Evolutionary conservation across 768 basidiomycete genomes (phyloP), one percentile per base, ranked within the genome.

Genomic region (Suillus bovinus): DNA sequence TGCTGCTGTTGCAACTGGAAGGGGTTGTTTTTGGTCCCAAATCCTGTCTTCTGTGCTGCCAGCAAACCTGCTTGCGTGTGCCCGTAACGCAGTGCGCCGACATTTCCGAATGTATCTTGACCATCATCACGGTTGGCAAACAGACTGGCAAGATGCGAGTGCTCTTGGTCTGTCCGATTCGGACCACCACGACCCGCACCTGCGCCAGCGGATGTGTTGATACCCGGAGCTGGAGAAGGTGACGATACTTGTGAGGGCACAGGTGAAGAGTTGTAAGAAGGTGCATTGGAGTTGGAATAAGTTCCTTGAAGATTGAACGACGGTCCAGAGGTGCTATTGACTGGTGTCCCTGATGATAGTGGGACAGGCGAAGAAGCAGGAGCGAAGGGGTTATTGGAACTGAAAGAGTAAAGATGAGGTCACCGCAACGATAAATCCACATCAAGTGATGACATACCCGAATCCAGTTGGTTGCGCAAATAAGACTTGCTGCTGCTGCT

Each of bases 361-460:
- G 77, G 68, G 29, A 74, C 58, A 20, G 74, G 59, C 31, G 76
- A 64, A 53, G 77, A 27, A 27, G 75, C 61, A 65, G 80, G 71
- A 0, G 94, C 96, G 69, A 99, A 99, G 1, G 97, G 97, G 72
- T 99, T 99, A 82, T 99, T 99, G 39, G 93, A 90, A 10, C 93
- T 93, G 67, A 66, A 74, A 5, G 70, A 73, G n/a, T 69, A 69
- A 16, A 61, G 63, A 74, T 69, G 67, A 31, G 42, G n/a, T 46
- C 36, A 61, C 57, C 46, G 22, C n/a, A 61, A 49, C n/a, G 14
- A 56, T n/a, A 62, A 20, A 33, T 53, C 24, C 11, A 29, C 27
- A 36, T 61, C 5, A 17, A 20, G 36, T 13, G 39, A 20, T 38
- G 49, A 74, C 86, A 33, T 68, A 88, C 86, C 90, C 90, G 61